A percentile compares a stretch with the other conserved stretches of the same genome.
These are phyloP conservation scores for Fraxinus pennsylvanica DNA, from an alignment of 257 asterid genomes.

Conservation along the genomic window DNA sequence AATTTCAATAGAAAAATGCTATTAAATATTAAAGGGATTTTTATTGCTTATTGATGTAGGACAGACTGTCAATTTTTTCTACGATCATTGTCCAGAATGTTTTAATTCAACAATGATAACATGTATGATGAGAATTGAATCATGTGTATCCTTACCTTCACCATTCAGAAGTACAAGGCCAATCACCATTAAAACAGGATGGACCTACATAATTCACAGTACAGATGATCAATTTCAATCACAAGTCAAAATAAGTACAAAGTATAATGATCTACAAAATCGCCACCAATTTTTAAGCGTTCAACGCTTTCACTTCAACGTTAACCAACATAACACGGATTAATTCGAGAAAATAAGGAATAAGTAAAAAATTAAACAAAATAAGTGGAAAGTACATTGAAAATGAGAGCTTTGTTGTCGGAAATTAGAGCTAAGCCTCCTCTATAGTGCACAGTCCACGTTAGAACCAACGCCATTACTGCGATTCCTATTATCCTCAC, in stretches of 20 bases:
- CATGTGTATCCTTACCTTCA: conserved; percentile 60
- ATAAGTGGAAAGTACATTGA: conserved; percentile 46
- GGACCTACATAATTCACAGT: conserved; percentile 55
- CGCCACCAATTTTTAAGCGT: no score
- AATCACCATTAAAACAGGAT: conserved; percentile 82
- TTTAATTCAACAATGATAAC: neutral
- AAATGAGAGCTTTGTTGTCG: conserved; percentile 62
- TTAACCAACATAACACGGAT: neutral
- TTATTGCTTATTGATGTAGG: neutral
- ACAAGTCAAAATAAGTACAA: neutral
- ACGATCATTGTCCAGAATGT: neutral
- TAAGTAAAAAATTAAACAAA: neutral
- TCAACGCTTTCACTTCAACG: neutral
- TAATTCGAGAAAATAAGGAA: neutral
- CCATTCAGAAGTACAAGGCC: conserved; percentile 81
- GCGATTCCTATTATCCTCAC: conserved; percentile 58
- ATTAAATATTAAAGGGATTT: neutral
- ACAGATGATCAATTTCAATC: neutral
- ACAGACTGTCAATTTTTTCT: neutral
- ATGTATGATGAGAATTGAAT: neutral
- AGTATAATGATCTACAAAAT: neutral
- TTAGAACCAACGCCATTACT: conserved; percentile 50
- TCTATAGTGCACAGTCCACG: conserved; percentile 72
- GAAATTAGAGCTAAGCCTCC: conserved; percentile 88
- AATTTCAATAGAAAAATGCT: neutral